These are phyloP conservation scores for Stropharia rugosoannulata DNA, from an alignment of 768 basidiomycete genomes.

Conservation along the genomic window DNA sequence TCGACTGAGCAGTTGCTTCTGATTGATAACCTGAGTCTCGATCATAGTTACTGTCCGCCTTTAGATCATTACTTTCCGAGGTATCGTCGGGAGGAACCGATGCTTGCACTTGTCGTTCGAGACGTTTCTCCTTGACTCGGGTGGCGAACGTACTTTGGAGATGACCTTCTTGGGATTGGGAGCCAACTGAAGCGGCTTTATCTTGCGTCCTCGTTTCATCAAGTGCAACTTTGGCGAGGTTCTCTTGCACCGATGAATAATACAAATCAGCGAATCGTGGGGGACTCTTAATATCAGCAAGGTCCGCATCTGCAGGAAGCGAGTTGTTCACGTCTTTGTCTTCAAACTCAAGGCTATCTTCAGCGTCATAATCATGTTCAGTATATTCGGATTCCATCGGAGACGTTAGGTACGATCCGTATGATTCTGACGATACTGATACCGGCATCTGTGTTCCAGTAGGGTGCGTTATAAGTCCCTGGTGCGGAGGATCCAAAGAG, in stretches of 20 bases:
- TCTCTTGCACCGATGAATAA: conserved; percentile 27
- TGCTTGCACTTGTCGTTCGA: conserved; percentile 7
- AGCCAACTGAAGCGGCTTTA: neutral
- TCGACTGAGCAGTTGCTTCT: no score
- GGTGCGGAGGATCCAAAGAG: conserved; percentile 80
- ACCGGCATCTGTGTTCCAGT: neutral
- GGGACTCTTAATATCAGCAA: conserved; percentile 20
- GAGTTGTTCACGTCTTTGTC: conserved; percentile 11
- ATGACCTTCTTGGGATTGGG: neutral
- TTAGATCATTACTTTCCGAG: neutral
- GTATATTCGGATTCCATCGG: neutral
- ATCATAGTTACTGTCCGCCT: no score
- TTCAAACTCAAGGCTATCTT: conserved; percentile 1
- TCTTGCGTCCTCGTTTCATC: neutral
- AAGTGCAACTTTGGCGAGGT: conserved; percentile 11
- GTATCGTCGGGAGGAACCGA: neutral
- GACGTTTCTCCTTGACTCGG: conserved; percentile 43
- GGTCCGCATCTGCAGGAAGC: conserved; percentile 25
- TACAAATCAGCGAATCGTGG: conserved; percentile 41
- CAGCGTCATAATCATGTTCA: neutral
- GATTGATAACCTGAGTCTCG: no score
- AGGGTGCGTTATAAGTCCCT: conserved; percentile 11
- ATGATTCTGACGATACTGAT: neutral
- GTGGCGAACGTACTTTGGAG: conserved; percentile 35
- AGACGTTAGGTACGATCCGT: neutral